A percentile compares a stretch with the other conserved stretches of the same genome.
These are phyloP conservation scores for Hymenoscyphus linearis DNA, from an alignment of 2,329 filamentous ascomycete genomes.

Conservation along the genomic window DNA sequence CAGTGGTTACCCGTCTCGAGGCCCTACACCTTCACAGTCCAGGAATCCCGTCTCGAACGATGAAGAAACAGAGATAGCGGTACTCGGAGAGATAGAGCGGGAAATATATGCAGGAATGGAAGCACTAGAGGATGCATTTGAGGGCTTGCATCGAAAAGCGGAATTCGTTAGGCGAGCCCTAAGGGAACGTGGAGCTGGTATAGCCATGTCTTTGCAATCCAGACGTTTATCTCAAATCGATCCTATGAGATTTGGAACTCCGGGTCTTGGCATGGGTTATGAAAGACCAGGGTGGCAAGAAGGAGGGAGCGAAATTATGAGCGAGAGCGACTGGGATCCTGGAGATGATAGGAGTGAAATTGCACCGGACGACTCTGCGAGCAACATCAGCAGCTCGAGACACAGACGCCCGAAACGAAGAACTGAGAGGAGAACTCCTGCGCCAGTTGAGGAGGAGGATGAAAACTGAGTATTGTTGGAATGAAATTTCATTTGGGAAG, in stretches of 20 bases:
- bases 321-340: constrained; percentile 32
- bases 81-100: constrained; percentile 83
- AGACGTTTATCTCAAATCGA: constrained; percentile 25
- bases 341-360: constrained; percentile 52
- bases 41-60: constrained; percentile 73
- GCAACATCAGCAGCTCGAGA: constrained; percentile 70
- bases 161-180: constrained; percentile 74
- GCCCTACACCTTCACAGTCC: constrained; percentile 49
- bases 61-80: constrained; percentile 88
- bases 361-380: constrained; percentile 73
- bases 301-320: constrained; percentile 42
- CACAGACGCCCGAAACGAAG: constrained; percentile 62
- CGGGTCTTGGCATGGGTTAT: constrained; percentile 31
- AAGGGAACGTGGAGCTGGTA: constrained; percentile 74
- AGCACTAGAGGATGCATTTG: constrained; percentile 87
- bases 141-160: constrained; percentile 79
- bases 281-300: constrained; percentile 29
- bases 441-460: constrained; percentile 65
- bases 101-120: constrained; percentile 96
- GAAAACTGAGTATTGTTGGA: constrained; percentile 28
- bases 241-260: constrained; percentile 38
- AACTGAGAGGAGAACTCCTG: constrained; percentile 65
- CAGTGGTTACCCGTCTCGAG: constrained; percentile 39
- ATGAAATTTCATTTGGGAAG: background rate
- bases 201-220: constrained; percentile 38